Base-by-base conservation (phyloP, 345 rosid species). In the Gossypium ekmanianum region DNA sequence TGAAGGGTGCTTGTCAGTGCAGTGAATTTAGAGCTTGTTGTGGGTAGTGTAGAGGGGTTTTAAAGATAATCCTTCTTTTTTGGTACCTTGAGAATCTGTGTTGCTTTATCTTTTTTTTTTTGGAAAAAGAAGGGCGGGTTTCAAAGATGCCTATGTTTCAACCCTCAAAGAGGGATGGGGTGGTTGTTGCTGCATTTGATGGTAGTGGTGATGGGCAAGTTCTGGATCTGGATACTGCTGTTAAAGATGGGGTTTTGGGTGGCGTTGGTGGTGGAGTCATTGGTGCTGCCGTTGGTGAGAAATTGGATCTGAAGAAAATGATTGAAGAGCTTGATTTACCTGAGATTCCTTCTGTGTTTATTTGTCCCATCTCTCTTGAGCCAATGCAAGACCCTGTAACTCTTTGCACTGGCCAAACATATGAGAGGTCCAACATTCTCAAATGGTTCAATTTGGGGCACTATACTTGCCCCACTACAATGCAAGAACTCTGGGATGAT, bases 401-500 rank as follows among this genome's bases (percentile, higher is more conserved):
- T 9, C 87, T 90, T 62, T 90, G 92, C 85, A 90, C 94, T 0
- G 94, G 94, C 72, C 92, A 90, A 77, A 90, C 94, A 41, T 90
- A 90, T 29, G 92, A 90, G 84, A 83, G 86, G 79, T 85, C 85
- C 68, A 86, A 88, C 81, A 88, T 90, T 82, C 82, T 85, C 76
- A 90, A 87, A 76, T 90, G 94, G 94, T 87, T 90, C 75, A 81
- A 52, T 66, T 71, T 90, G 78, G 92, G 92, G 17, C 94, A 83
- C 50, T 85, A 75, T 39, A 90, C 94, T 72, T 90, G 94, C 74
- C 94, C 94, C 51, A 88, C 92, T 1, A 90, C 92, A 58, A 90
- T 90, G 92, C 92, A 90, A 61, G 94, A 90, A 83, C 90, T 90
- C 2, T 90, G 94, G 94, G 92, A 86, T 62, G 86, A 90, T 74